Percentiles rank a stretch among this genome's conserved stretches.
phyloP scores from a whole-genome alignment of 2,329 filamentous ascomycete species.

The Fusarium longipes region DNA sequence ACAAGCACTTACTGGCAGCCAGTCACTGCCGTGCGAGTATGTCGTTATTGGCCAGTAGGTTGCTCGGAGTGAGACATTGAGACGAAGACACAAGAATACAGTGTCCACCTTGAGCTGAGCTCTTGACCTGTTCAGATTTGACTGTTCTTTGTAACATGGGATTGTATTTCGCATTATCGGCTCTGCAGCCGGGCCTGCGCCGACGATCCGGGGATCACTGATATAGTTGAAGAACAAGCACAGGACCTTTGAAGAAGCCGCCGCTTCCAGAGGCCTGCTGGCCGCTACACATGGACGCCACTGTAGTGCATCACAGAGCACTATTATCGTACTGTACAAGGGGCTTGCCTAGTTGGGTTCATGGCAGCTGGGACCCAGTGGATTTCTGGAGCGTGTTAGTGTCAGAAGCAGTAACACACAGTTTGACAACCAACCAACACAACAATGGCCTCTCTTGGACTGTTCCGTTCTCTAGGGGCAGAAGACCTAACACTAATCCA shows the following conservation, averaged over 20 bases:
- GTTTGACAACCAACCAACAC: slow-evolving; percentile 13
- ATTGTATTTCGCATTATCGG: slow-evolving; percentile 38
- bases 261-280: slow-evolving; percentile 27
- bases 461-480: slow-evolving; percentile 9
- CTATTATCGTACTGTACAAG: slow-evolving; percentile 23
- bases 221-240: slow-evolving; percentile 18
- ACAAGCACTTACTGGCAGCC: slow-evolving; percentile 15
- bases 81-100: slow-evolving; percentile 1
- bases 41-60: slow-evolving; percentile 8
- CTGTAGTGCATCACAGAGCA: not conserved
- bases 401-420: slow-evolving; percentile 29
- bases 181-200: slow-evolving; percentile 34
- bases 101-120: not conserved
- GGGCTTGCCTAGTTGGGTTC: slow-evolving; percentile 34
- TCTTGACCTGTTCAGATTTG: not conserved
- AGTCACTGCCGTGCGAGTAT: slow-evolving; percentile 30
- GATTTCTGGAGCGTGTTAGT: slow-evolving; percentile 21
- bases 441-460: slow-evolving; percentile 18
- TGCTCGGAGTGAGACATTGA: slow-evolving; percentile 29
- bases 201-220: slow-evolving; percentile 44
- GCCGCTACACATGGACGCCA: slow-evolving; percentile 19
- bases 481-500: slow-evolving; percentile 40
- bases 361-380: slow-evolving; percentile 42
- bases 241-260: slow-evolving; percentile 18
- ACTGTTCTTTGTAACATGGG: slow-evolving; percentile 26